Base-by-base conservation (phyloP, 129 eudicot species). In the Dittrichia graveolens region DNA sequence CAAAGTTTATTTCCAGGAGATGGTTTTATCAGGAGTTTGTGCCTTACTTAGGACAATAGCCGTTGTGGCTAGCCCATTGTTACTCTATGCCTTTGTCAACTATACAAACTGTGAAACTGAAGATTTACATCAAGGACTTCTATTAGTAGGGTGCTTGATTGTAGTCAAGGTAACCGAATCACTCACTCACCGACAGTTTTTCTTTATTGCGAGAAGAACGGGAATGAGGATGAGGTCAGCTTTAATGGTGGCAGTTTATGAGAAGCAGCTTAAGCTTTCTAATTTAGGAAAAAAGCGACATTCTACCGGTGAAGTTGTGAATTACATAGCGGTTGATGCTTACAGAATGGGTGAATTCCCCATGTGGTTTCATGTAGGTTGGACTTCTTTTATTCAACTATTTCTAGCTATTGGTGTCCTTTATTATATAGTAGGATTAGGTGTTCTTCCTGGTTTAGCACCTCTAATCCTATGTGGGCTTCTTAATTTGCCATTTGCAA, bases 171-270 rank as follows among this genome's bases (percentile, higher is more conserved):
- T 83, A 37, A 79, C 83, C 3, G 97, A 91, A 78, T 91, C 97
- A 6, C 37, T 91, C 2, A 74, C 89, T 61, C 77, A 86, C 37
- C 37, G 96, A 12, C 96, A 91, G 73, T 91, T 89, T 82, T 84
- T 24, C 71, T 91, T 91, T 60, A 80, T 61, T 40, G 80, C 92
- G 7, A 80, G 86, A 66, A 78, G 92, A 71, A 78, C 79, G 0
- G 96, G 96, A 16, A 87, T 87, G 95, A 80, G 90, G 42, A 86
- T 88, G 79, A 88, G 97, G 69, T 86, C 96, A 5, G 87, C 87
- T 68, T 81, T 91, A 12, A 88, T 91, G 88, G 93, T 84, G 48
- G 87, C 88, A 39, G 82, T 88, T 0, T 88, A 91, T 15, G 85
- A 81, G 48, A 88, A 88, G 72, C 89, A 82, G 73, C 89, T 88